A percentile compares a stretch with the other conserved stretches of the same genome.
These are phyloP conservation scores for Podospora pseudocomata DNA, from an alignment of 495 filamentous ascomycete genomes.

Conservation along the genomic window DNA sequence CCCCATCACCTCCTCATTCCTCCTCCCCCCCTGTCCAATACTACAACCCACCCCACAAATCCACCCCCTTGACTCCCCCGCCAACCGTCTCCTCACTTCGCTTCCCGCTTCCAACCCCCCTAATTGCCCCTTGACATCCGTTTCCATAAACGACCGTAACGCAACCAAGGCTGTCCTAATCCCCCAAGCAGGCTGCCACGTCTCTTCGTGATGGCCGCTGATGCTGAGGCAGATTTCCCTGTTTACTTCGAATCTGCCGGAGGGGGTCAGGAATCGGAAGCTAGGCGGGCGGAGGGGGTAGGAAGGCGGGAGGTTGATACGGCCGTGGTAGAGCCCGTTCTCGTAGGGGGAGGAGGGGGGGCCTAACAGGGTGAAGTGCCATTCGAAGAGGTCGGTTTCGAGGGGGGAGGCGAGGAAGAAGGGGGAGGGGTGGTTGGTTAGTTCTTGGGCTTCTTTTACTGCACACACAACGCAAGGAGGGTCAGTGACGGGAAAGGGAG, in stretches of 20 bases:
- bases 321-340: constrained; percentile 86
- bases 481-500: constrained; percentile 13
- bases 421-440: constrained; percentile 69
- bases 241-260: constrained; percentile 92
- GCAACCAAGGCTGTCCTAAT: constrained; percentile 75
- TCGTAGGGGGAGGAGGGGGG: constrained; percentile 79
- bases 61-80: constrained; percentile 55
- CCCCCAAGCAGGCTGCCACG: constrained; percentile 98
- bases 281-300: constrained; percentile 88
- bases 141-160: constrained; percentile 70
- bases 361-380: constrained; percentile 97
- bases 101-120: constrained; percentile 77
- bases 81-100: constrained; percentile 60
- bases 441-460: constrained; percentile 84
- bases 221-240: constrained; percentile 95
- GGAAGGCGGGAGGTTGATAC: constrained; percentile 80
- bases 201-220: constrained; percentile 92
- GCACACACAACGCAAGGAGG: background rate
- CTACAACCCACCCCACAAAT: constrained; percentile 59
- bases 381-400: constrained; percentile 91
- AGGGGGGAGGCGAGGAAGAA: constrained; percentile 80
- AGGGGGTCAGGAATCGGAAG: constrained; percentile 92
- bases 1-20: constrained; percentile 67
- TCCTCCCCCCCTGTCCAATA: constrained; percentile 40
- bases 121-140: constrained; percentile 71